Base-by-base conservation (phyloP, 2,329 filamentous ascomycete genomes). In the Aspergillus pseudonomiae region DNA sequence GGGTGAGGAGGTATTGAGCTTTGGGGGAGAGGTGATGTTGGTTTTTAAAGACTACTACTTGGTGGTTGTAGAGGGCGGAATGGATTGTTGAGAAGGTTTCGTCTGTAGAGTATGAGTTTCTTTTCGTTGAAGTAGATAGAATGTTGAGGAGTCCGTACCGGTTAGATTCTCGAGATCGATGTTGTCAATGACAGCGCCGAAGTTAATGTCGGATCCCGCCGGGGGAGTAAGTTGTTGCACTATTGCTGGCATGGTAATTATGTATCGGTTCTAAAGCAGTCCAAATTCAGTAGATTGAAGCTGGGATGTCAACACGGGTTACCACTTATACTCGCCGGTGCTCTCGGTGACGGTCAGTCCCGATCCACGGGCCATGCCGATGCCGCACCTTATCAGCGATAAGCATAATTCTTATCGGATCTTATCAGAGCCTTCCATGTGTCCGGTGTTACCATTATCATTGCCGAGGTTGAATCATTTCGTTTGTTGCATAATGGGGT, bases 1-100 rank as follows among this genome's bases (percentile, higher is more conserved):
- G 87, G 2, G 91, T 94, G 46, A 94, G 82, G 67, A 90, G 86
- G 71, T 89, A 94, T 73, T 94, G 91, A 9, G 90, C 88, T 72
- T 86, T 87, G 1, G 91, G 88, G 0, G 89, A 86, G 28, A 89
- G 80, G 48, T 85, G 81, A 50, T 80, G 72, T 73, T 93, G 90
- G 72, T 86, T 82, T 75, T 90, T 92, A 79, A 94, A 85, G 32
- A 93, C 83, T 12, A 93, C 81, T 16, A 93, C 85, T 65, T 91
- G 89, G 72, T 91, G 80, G 14, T 79, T 83, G 81, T 91, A 93
- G 5, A 93, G 84, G 1, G 89, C 86, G 21, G 87, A 78, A 63
- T 84, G 85, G 71, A 94, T 88, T 24, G 83, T 75, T 9, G 83
- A 79, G 73, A 92, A 92, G 70, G 91, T 87, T 68, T 81, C 81